Base-by-base conservation (phyloP, 495 filamentous ascomycete genomes). In the Aspergillus biplanus region DNA sequence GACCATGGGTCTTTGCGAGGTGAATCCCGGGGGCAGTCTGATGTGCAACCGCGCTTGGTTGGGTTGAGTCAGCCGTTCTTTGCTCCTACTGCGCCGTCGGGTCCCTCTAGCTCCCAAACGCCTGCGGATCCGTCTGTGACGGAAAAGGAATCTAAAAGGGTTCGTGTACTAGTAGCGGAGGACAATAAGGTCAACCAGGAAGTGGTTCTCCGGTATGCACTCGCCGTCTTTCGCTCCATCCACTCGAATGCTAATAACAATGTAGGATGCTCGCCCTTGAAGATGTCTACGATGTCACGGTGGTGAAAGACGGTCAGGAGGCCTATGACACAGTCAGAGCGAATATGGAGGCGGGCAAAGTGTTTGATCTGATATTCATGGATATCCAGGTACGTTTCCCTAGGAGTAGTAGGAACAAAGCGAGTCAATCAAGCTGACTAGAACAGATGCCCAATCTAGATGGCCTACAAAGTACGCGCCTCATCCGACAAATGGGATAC, bases 141-240 rank as follows among this genome's bases (percentile, higher is more conserved):
- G 6, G 84, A 81, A 1, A 83, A 65, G 18, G 47, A 35, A 7
- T 42, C 64, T 0, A 68, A 84, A 31, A 91, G 87, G 69, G 82
- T 96, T 32, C 86, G 89, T 33, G 90, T 97, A 6, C 78, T 97
- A n/a, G 93, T 97, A 27, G 93, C 93, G 0, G 93, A 97, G 70
- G 93, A 97, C 77, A 97, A 97, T 70, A 87, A 87, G 34, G 92
- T 93, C n/a, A 97, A 97, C 70, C 90, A 96, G 68, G 92, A 97
- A 68, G 93, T 97, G 15, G 92, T 97, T 33, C 74, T 42, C 8
- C 39, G 39, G 39, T 44, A 4, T 2, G 39, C 8, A 4, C 8
- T 1, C 4, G 4, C 3, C 37, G 7, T 13, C 37, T 3, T 13
- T 13, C 37, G 1, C 37, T 3, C 37, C 37, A 7, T 3, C 37